Conservation (phyloP, 2,329 filamentous ascomycete genomes). For the Diaporthe vexans region DNA sequence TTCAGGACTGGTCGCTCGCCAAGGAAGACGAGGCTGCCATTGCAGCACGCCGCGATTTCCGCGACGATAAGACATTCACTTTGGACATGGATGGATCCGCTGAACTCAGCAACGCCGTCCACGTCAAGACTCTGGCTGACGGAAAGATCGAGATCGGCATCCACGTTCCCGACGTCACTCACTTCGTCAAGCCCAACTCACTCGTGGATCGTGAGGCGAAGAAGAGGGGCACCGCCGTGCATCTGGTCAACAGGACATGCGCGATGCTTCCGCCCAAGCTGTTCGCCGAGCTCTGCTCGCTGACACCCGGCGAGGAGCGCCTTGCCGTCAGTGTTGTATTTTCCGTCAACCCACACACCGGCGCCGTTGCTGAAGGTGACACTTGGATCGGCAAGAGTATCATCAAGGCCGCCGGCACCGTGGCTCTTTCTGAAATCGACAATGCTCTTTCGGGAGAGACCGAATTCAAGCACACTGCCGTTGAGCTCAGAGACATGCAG, state of each 20-base stretch:
- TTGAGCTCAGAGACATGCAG: slow-evolving; percentile 82
- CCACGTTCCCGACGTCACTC: slow-evolving; percentile 93
- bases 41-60: slow-evolving; percentile 87
- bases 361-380: slow-evolving; percentile 84
- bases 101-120: slow-evolving; percentile 92
- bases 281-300: slow-evolving; percentile 87
- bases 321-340: slow-evolving; percentile 95
- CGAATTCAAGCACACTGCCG: slow-evolving; percentile 73
- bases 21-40: slow-evolving; percentile 85
- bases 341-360: slow-evolving; percentile 86
- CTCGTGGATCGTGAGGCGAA: slow-evolving; percentile 97
- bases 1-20: slow-evolving; percentile 90
- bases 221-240: slow-evolving; percentile 96
- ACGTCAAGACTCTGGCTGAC: slow-evolving; percentile 86
- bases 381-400: slow-evolving; percentile 95
- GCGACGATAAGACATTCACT: slow-evolving; percentile 89
- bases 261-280: slow-evolving; percentile 91
- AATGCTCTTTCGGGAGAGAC: slow-evolving; percentile 77
- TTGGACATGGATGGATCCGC: slow-evolving; percentile 90
- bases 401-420: slow-evolving; percentile 89
- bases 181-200: slow-evolving; percentile 97
- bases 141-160: slow-evolving; percentile 94
- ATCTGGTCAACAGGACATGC: slow-evolving; percentile 89
- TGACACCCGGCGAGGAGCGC: slow-evolving; percentile 88
- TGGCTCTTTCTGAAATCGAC: slow-evolving; percentile 90